Percentiles rank a stretch among this genome's conserved stretches.
Evolutionary conservation across 345 rosid species (phyloP).

Genomic region (Pistacia vera): DNA sequence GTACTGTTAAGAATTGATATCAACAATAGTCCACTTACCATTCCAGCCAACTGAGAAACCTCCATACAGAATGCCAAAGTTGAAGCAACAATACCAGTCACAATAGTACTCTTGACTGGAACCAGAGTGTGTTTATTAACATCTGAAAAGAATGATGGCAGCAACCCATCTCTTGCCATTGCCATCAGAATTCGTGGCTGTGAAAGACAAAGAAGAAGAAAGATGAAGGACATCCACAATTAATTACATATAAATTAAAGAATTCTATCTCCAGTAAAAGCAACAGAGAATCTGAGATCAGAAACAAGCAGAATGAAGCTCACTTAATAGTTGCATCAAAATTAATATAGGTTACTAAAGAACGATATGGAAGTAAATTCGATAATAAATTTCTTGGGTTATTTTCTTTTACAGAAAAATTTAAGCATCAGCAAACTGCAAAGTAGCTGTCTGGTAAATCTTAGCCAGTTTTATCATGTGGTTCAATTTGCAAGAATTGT

Average conservation of each 20-base stretch:
- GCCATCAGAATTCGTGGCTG: conserved; percentile 96
- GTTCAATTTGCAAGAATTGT: not conserved
- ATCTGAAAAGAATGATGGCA: conserved; percentile 81
- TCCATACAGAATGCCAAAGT: conserved; percentile 76
- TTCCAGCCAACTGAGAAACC: conserved; percentile 84
- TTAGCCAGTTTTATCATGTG: not conserved
- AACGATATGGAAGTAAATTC: not conserved
- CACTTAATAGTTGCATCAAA: not conserved
- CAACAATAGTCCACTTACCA: conserved; percentile 50
- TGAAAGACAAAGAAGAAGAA: conserved; percentile 9
- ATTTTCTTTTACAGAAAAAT: not conserved
- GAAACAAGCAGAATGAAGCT: conserved; percentile 7
- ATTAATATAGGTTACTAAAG: not conserved
- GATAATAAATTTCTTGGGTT: not conserved
- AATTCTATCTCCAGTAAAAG: not conserved
- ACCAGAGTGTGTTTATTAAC: conserved; percentile 69
- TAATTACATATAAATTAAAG: conserved; percentile 4
- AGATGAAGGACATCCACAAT: conserved; percentile 1
- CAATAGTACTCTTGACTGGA: conserved; percentile 78
- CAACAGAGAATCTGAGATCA: not conserved
- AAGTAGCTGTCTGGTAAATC: not conserved
- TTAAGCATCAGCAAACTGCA: not conserved
- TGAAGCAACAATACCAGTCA: conserved; percentile 75
- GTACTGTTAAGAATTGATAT: not conserved
- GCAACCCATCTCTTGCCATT: conserved; percentile 93